These are phyloP conservation scores for Diaporthe nobilis DNA, from an alignment of 2,329 filamentous ascomycete genomes.

Conservation along the genomic window DNA sequence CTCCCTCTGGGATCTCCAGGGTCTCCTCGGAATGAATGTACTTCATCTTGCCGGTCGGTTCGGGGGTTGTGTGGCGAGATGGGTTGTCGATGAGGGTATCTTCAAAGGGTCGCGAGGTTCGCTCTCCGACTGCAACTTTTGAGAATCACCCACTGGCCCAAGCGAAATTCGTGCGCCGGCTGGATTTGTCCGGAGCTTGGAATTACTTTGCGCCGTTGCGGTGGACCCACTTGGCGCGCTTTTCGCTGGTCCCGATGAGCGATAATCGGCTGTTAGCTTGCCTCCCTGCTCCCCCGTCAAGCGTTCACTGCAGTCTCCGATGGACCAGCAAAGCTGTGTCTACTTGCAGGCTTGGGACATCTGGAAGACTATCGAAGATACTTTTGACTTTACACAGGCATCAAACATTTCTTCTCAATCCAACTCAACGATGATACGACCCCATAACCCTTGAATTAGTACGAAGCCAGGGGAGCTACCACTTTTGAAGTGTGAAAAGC, in stretches of 20 bases:
- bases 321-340: neutral
- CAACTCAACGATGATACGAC: neutral
- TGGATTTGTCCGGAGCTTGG: constrained; percentile 27
- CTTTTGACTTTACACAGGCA: neutral
- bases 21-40: constrained; percentile 99
- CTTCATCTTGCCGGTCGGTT: constrained; percentile 88
- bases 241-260: neutral
- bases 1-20: constrained; percentile 95
- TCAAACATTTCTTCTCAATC: neutral
- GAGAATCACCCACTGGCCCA: constrained; percentile 19
- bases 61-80: constrained; percentile 56
- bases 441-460: neutral
- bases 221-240: constrained; percentile 9
- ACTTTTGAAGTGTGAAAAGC: neutral
- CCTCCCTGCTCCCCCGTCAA: too few species aligned
- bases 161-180: constrained; percentile 36
- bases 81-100: constrained; percentile 44
- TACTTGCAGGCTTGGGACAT: neutral
- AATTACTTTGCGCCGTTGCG: constrained; percentile 16
- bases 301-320: neutral
- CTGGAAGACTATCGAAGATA: neutral
- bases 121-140: constrained; percentile 36
- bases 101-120: constrained; percentile 36
- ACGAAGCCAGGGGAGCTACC: neutral
- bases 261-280: neutral